These are phyloP conservation scores for Eimeria sp. DNA, from an alignment of 169 alveolate species.

Conservation along the genomic window DNA sequence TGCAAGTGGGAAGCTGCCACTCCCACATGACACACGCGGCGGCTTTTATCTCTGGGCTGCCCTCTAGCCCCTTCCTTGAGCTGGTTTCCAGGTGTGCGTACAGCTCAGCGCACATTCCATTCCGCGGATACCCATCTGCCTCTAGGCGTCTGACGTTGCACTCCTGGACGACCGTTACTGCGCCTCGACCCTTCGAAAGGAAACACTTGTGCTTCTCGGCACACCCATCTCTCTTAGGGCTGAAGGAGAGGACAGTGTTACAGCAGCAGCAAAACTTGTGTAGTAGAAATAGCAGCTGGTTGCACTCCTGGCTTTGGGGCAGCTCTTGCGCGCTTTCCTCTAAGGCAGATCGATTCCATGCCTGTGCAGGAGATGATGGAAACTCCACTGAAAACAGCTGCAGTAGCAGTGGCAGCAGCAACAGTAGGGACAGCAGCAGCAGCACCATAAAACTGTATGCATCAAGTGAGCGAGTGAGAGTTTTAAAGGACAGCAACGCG, in stretches of 20 bases:
- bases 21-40: conserved; percentile 40
- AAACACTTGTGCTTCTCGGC: not conserved
- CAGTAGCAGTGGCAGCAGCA: not conserved
- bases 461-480: not conserved
- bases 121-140: not conserved
- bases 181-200: not conserved
- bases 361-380: conserved; percentile 7
- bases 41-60: conserved; percentile 28
- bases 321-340: not conserved
- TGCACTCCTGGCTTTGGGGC: not conserved
- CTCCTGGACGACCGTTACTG: not conserved
- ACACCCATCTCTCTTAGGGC: not conserved
- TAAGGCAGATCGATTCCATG: not conserved
- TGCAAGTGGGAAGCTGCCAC: not conserved
- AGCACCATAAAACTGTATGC: not conserved
- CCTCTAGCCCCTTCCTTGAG: conserved; percentile 18
- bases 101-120: not conserved
- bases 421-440: not conserved
- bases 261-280: conserved; percentile 10
- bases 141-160: not conserved
- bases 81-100: not conserved
- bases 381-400: not conserved
- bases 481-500: not conserved
- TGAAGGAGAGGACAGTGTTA: not conserved
- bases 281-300: not conserved